These are phyloP conservation scores for Beauveria pseudobassiana DNA, from an alignment of 2,329 filamentous ascomycete species.

Conservation along the genomic window DNA sequence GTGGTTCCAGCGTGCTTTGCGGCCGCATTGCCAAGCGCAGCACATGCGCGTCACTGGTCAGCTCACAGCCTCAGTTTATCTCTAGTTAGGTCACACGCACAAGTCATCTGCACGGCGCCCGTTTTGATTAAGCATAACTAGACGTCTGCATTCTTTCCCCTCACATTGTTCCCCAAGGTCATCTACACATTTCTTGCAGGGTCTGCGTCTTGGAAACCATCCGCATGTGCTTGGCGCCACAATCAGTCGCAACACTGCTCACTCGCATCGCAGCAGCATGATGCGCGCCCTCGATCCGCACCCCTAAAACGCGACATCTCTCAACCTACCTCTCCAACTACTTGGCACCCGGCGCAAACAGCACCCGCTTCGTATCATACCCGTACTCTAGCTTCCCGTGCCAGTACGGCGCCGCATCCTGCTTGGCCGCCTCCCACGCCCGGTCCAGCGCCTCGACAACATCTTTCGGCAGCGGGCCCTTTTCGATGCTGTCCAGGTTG, in stretches of 20 bases:
- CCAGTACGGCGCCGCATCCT: slow-evolving; percentile 45
- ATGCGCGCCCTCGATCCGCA: neutral
- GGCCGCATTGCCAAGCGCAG: neutral
- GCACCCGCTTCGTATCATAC: slow-evolving; percentile 54
- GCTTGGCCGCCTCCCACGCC: slow-evolving; percentile 67
- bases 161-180: neutral
- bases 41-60: neutral
- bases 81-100: neutral
- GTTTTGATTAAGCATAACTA: neutral
- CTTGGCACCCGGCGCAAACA: slow-evolving; percentile 45
- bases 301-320: neutral
- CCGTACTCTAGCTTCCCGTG: slow-evolving; percentile 57
- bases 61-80: neutral
- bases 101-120: slow-evolving; percentile 3
- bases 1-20: neutral
- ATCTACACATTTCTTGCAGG: neutral
- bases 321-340: slow-evolving; percentile 15
- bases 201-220: no score
- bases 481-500: slow-evolving; percentile 52
- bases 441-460: slow-evolving; percentile 68
- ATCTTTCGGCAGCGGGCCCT: slow-evolving; percentile 68
- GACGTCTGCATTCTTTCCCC: neutral
- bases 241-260: neutral
- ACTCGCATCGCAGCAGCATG: no score
- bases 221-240: neutral